Conservation (phyloP, 2,329 filamentous ascomycete genomes). For the Karstenula rhodostoma region DNA sequence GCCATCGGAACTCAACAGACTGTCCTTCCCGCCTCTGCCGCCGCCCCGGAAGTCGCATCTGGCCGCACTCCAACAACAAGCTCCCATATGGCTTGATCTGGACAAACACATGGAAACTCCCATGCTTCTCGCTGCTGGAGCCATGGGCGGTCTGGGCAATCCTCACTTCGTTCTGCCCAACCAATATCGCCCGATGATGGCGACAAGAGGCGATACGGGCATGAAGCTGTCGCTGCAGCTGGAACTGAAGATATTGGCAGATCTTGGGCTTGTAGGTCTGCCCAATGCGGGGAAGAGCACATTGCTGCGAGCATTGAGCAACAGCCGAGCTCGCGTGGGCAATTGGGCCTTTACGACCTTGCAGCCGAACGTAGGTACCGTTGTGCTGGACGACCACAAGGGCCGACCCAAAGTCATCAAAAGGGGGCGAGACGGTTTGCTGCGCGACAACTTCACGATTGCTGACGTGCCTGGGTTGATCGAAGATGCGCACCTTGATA, state of each 20-base stretch:
- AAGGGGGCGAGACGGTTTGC: constrained; percentile 56
- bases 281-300: constrained; percentile 98
- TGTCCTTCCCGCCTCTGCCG: constrained; percentile 66
- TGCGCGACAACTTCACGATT: constrained; percentile 84
- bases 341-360: constrained; percentile 98
- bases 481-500: constrained; percentile 89
- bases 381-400: constrained; percentile 86
- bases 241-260: constrained; percentile 92
- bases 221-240: constrained; percentile 82
- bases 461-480: constrained; percentile 96
- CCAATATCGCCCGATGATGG: constrained; percentile 81
- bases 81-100: constrained; percentile 69
- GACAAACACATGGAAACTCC: constrained; percentile 79
- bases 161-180: constrained; percentile 86
- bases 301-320: constrained; percentile 83
- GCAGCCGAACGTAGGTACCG: constrained; percentile 93
- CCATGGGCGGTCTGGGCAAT: constrained; percentile 89
- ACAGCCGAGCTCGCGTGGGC: constrained; percentile 87
- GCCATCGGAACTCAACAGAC: constrained; percentile 71
- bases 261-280: constrained; percentile 91
- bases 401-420: constrained; percentile 70
- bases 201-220: constrained; percentile 83
- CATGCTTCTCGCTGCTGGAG: constrained; percentile 85
- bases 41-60: constrained; percentile 65
- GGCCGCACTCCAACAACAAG: constrained; percentile 72